phyloP scores from a whole-genome alignment of 257 asterid genomes.

The Hygrophila difformis region DNA sequence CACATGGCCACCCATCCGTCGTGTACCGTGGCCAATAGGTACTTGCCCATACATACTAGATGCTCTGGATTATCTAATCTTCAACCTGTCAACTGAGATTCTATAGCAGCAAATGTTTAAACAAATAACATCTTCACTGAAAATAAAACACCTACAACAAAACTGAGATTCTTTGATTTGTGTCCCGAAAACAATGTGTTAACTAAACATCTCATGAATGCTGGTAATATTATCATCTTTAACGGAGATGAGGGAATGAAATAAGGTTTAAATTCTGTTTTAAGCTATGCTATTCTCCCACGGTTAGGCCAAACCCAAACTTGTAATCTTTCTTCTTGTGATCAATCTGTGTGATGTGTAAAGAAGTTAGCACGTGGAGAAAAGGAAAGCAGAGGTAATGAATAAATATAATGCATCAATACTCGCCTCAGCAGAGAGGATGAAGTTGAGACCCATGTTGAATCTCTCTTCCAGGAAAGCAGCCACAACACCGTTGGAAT shows the following conservation, averaged over 20 bases:
- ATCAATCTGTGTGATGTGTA: constrained; percentile 48
- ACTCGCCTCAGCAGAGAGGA: constrained; percentile 90
- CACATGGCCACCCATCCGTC: no score
- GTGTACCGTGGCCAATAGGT: no score
- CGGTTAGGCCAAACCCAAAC: constrained; percentile 74
- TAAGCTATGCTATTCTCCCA: constrained; percentile 66
- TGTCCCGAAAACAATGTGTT: no score
- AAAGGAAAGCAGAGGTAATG: neutral
- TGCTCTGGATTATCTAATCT: no score
- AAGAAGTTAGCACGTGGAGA: neutral
- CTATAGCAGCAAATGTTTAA: no score
- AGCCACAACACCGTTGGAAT: constrained; percentile 70
- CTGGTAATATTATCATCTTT: constrained; percentile 7
- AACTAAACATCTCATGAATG: no score
- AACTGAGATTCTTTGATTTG: no score
- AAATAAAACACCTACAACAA: no score
- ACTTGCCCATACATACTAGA: no score
- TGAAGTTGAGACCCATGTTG: constrained; percentile 75
- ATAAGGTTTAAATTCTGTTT: neutral
- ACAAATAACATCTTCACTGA: no score
- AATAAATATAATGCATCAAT: neutral
- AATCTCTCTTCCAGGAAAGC: constrained; percentile 80
- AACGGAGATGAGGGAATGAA: constrained; percentile 6
- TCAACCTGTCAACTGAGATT: no score
- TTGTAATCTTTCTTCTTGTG: constrained; percentile 83